These are phyloP conservation scores for Termitomyces sp. DNA, from an alignment of 768 basidiomycete genomes.

Conservation along the genomic window DNA sequence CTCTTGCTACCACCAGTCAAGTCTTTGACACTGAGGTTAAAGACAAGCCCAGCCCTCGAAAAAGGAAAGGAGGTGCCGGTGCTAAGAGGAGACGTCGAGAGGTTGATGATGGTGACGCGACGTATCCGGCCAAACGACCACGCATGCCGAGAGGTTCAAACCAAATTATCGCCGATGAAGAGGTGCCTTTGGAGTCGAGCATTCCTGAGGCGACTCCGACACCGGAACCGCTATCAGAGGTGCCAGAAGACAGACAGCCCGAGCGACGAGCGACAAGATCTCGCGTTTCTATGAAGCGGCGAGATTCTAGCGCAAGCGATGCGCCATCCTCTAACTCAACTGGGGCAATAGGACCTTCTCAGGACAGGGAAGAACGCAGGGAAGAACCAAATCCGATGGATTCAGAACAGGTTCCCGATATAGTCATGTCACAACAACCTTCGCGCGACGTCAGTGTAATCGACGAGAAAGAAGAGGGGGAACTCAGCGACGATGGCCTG, in stretches of 20 bases:
- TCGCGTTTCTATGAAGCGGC: conserved; percentile 31
- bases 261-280: conserved; percentile 47
- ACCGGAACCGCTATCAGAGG: conserved; percentile 25
- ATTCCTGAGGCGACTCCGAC: conserved; percentile 16
- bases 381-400: background rate
- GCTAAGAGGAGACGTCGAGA: conserved; percentile 57
- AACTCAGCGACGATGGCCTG: conserved; percentile 29
- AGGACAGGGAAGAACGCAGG: conserved; percentile 3
- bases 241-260: conserved; percentile 28
- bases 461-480: conserved; percentile 34
- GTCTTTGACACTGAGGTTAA: conserved; percentile 34
- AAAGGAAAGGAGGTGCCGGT: conserved; percentile 38
- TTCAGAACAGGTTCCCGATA: conserved; percentile 9
- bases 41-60: conserved; percentile 46
- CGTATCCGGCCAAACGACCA: conserved; percentile 68
- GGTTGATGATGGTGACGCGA: conserved; percentile 54
- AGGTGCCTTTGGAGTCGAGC: conserved; percentile 28
- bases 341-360: conserved; percentile 6
- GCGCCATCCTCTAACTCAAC: conserved; percentile 29
- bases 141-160: conserved; percentile 43
- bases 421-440: conserved; percentile 1
- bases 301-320: conserved; percentile 51
- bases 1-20: conserved; percentile 21
- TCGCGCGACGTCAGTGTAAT: conserved; percentile 15
- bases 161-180: conserved; percentile 30